Percentiles rank a stretch among this genome's conserved stretches.
phyloP scores from a whole-genome alignment of 768 basidiomycete genomes.

The Crassisporium funariophilum region DNA sequence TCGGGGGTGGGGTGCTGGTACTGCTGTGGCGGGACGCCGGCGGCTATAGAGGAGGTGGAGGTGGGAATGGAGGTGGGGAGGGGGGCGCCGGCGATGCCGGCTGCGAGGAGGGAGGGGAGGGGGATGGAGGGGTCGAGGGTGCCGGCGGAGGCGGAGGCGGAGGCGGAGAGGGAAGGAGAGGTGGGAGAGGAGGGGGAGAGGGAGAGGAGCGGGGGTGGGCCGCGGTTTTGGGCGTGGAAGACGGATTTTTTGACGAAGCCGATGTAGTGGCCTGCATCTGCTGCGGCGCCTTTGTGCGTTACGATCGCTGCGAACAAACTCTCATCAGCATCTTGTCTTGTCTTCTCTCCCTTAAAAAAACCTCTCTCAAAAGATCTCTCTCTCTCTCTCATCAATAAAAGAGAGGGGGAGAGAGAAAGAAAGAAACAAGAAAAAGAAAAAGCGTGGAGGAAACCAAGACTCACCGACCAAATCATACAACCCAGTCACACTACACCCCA shows the following conservation, averaged over 20 bases:
- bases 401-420: background rate
- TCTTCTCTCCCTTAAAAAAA: too few relatives aligned
- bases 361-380: too few relatives aligned
- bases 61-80: background rate
- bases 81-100: too few relatives aligned
- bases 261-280: slow-evolving; percentile 96
- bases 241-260: slow-evolving; percentile 84
- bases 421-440: background rate
- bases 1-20: slow-evolving; percentile 30
- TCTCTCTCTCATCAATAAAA: too few relatives aligned
- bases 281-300: slow-evolving; percentile 95
- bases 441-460: slow-evolving; percentile 29
- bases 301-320: slow-evolving; percentile 86
- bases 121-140: too few relatives aligned
- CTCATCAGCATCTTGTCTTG: too few relatives aligned
- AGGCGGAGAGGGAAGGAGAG: too few relatives aligned
- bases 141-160: too few relatives aligned
- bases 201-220: too few relatives aligned
- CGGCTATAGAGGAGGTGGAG: background rate
- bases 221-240: slow-evolving; percentile 48
- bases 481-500: slow-evolving; percentile 76
- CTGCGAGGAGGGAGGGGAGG: slow-evolving; percentile 3
- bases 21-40: slow-evolving; percentile 3
- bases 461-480: slow-evolving; percentile 90
- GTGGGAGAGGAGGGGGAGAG: too few relatives aligned